phyloP scores from a whole-genome alignment of 148 eudicot species.

The Fagopyrum esculentum region DNA sequence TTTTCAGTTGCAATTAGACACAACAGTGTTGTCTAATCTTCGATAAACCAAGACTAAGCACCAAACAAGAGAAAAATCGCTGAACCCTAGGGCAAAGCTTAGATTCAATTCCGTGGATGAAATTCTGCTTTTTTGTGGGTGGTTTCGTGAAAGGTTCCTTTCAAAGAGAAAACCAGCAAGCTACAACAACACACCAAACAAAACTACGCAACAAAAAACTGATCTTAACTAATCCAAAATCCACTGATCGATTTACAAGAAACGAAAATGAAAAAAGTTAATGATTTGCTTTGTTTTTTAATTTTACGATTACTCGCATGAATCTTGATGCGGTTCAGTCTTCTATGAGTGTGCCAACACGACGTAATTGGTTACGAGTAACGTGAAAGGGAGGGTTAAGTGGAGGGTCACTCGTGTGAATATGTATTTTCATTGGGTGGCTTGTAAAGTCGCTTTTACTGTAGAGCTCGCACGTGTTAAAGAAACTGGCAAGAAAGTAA shows the following conservation, averaged over 20 bases:
- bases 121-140: not conserved
- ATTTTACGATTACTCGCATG: not conserved
- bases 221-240: not conserved
- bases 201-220: not conserved
- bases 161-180: not conserved
- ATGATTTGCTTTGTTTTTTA: not conserved
- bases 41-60: not conserved
- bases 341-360: slow-evolving; percentile 10
- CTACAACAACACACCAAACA: slow-evolving; percentile 3
- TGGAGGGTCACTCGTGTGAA: slow-evolving; percentile 1
- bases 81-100: slow-evolving; percentile 5
- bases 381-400: slow-evolving; percentile 10
- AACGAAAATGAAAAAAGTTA: not conserved
- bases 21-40: not conserved
- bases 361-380: slow-evolving; percentile 5
- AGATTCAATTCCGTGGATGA: not conserved
- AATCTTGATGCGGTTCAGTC: slow-evolving; percentile 8
- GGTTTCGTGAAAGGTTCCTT: not conserved
- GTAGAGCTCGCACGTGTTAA: slow-evolving; percentile 5
- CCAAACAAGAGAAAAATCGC: not conserved
- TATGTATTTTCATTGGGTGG: not conserved
- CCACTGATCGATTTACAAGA: not conserved
- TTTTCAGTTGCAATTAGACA: not conserved
- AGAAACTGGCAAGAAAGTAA: not conserved
- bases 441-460: slow-evolving; percentile 7